A percentile compares a stretch with the other conserved stretches of the same genome.
Evolutionary conservation across 495 filamentous ascomycete genomes (phyloP).

Genomic region (Bryoglossum gracile): DNA sequence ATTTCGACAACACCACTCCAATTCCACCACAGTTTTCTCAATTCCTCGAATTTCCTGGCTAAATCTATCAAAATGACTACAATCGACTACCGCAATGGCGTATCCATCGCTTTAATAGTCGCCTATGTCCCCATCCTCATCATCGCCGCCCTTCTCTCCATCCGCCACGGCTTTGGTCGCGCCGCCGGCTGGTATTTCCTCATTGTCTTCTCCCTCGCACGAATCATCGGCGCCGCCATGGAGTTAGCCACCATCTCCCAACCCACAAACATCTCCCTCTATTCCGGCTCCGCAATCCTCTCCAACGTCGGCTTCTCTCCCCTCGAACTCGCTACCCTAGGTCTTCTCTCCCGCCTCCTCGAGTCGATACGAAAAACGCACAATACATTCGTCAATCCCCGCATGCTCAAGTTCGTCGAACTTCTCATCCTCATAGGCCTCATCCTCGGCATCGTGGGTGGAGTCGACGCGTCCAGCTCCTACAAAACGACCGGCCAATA

Average conservation of each 20-base stretch:
- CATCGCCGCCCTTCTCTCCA: constrained; percentile 29
- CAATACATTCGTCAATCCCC: constrained; percentile 10
- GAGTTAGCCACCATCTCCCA: constrained; percentile 33
- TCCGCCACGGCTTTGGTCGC: constrained; percentile 34
- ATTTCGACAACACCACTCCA: background rate
- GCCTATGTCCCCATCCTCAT: constrained; percentile 32
- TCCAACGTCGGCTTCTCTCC: constrained; percentile 25
- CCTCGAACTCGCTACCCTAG: constrained; percentile 20
- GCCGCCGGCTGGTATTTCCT: constrained; percentile 34
- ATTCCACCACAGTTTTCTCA: background rate
- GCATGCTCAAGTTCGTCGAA: constrained; percentile 19
- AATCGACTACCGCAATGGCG: constrained; percentile 26
- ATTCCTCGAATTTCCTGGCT: background rate
- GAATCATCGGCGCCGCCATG: constrained; percentile 32
- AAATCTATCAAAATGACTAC: constrained; percentile 20
- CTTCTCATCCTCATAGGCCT: constrained; percentile 21
- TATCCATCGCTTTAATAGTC: constrained; percentile 33
- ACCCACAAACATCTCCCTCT: constrained; percentile 19
- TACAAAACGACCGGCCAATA: constrained; percentile 13
- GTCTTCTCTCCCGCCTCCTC: constrained; percentile 23
- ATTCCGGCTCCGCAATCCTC: constrained; percentile 21
- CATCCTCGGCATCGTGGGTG: constrained; percentile 27
- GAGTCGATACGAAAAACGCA: constrained; percentile 16
- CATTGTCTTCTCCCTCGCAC: constrained; percentile 30
- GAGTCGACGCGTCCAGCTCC: constrained; percentile 14